Base-by-base conservation (phyloP, 2,329 filamentous ascomycete genomes). In the Alternaria brassicae region DNA sequence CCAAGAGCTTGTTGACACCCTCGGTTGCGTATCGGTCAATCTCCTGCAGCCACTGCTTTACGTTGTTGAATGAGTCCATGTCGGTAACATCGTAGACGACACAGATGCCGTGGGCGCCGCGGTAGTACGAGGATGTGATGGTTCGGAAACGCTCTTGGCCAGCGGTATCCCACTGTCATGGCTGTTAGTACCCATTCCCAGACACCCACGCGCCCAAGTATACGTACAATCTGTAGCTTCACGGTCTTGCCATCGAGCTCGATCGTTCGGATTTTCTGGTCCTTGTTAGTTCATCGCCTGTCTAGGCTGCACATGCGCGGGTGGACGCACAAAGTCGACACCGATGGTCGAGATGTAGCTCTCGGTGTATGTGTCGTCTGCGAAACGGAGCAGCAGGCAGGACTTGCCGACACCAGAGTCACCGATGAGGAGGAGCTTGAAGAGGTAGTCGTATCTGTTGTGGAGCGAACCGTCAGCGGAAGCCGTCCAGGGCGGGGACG, bases 11-110 rank as follows among this genome's bases (percentile, higher is more conserved):
- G 89, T 99, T 99, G 78, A 99, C 95, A 69, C 95, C 95, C 83
- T 99, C 95, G 71, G 95, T 99, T 73, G 95, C 95, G 77, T 99
- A 98, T 80, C 95, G 90, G 85, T 99, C 95, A 74, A 99, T 99
- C 85, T 99, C 95, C 82, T 99, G 95, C 64, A 99, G 88, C 95
- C 95, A 99, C 86, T 99, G 95, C 91, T 99, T 98, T 76, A 99
- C 95, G 85, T 98, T 99, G 89, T 99, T 98, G 92, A 99, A 99
- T 28, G 92, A 97, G 81, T 98, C 95, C 94, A 98, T 97, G 81
- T 99, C 95, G 71, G 95, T 99, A 78, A 99, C 95, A 89, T 99
- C 95, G 87, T 98, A 99, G 79, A 99, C 95, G 72, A 99, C 94
- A 83, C 95, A 99, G 83, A 99, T 99, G 74, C 95, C 95, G 83